Conservation (phyloP, 2,329 filamentous ascomycete species). For the Fusarium keratoplasticum region DNA sequence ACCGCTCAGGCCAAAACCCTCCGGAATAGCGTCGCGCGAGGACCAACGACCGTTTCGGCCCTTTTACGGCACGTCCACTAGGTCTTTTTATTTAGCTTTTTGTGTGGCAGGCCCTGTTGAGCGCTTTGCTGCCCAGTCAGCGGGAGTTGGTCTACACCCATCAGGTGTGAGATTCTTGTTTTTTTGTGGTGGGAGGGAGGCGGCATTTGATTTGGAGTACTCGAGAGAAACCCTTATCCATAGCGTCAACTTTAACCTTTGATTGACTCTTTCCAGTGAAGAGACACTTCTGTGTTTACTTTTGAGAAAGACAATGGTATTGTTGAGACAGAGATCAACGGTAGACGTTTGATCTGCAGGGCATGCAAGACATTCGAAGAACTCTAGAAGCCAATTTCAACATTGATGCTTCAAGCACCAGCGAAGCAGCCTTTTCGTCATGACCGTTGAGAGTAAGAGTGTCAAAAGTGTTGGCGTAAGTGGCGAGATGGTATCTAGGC, state of each 20-base stretch:
- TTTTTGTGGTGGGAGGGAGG: background rate
- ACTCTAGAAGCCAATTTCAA: background rate
- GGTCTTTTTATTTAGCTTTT: background rate
- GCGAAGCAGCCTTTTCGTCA: background rate
- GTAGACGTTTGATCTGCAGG: background rate
- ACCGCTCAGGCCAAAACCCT: background rate
- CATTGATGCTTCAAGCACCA: background rate
- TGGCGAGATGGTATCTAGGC: background rate
- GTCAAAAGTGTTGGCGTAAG: background rate
- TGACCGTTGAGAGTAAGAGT: background rate
- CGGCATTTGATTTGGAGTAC: background rate
- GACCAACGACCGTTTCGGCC: conserved; percentile 26
- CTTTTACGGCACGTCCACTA: conserved; percentile 16
- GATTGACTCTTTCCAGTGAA: background rate
- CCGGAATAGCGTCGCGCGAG: conserved; percentile 16
- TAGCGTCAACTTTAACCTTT: conserved; percentile 25
- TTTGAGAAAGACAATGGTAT: background rate
- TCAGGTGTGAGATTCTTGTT: background rate
- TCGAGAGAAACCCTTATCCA: conserved; percentile 11
- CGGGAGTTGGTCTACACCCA: background rate
- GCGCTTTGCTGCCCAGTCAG: background rate
- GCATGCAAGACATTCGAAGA: background rate
- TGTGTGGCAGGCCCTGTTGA: background rate
- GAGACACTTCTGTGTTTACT: background rate
- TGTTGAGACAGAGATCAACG: background rate